Evolutionary conservation across 1,284 basidiomycete species (phyloP).

Genomic region (Trichosporon sp.): DNA sequence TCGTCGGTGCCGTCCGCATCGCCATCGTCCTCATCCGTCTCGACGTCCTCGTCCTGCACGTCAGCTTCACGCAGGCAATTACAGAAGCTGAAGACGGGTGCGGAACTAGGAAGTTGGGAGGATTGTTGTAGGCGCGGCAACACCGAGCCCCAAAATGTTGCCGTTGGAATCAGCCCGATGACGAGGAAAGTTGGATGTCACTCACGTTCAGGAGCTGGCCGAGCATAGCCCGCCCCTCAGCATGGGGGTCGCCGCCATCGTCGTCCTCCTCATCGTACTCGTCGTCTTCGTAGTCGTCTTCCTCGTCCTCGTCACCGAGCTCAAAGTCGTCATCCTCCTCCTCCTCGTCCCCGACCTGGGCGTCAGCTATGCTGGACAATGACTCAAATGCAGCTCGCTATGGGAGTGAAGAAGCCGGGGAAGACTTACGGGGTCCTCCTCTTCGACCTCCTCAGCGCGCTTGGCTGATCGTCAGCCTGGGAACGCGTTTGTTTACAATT

Average conservation of each 20-base stretch:
- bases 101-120: too few relatives aligned
- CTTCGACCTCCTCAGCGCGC: background rate
- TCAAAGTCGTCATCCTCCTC: slow-evolving; percentile 12
- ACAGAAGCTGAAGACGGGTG: background rate
- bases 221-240: slow-evolving; percentile 19
- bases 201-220: slow-evolving; percentile 19
- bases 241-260: slow-evolving; percentile 21
- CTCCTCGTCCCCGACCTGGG: slow-evolving; percentile 15
- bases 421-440: background rate
- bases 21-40: slow-evolving; percentile 22
- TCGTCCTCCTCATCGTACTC: slow-evolving; percentile 16
- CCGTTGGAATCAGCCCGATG: too few relatives aligned
- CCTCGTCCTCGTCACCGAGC: slow-evolving; percentile 19
- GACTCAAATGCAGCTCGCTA: too few relatives aligned
- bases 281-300: slow-evolving; percentile 14
- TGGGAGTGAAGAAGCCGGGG: too few relatives aligned
- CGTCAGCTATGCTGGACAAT: background rate
- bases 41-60: slow-evolving; percentile 14
- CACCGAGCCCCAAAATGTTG: too few relatives aligned
- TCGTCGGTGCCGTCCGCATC: slow-evolving; percentile 18
- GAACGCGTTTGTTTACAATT: background rate
- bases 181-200: too few relatives aligned
- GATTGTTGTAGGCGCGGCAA: too few relatives aligned
- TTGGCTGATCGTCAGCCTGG: background rate
- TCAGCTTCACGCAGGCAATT: background rate